Conservation (phyloP, 73 alveolate genomes). For the Paramecium sexaurelia region DNA sequence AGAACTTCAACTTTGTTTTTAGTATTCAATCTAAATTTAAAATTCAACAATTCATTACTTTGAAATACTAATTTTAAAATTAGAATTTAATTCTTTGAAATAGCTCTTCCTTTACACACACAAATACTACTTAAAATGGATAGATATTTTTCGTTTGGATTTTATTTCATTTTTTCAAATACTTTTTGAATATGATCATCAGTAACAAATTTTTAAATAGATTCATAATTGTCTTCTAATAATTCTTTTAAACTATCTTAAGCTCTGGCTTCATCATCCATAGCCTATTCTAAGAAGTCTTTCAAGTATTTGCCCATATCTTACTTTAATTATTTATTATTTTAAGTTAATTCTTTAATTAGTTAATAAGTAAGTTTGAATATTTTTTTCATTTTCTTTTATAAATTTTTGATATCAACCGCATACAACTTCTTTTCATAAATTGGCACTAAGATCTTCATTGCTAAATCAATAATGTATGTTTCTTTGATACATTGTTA, state of each 20-base stretch:
- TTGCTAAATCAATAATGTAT: not conserved
- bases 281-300: not conserved
- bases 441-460: not conserved
- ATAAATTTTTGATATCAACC: not conserved
- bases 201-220: slow-evolving; percentile 28
- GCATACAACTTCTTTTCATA: not conserved
- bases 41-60: not conserved
- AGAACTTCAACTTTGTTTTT: not conserved
- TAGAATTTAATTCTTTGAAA: not conserved
- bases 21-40: slow-evolving; percentile 4
- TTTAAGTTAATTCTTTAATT: not conserved
- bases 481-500: not conserved
- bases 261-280: slow-evolving; percentile 13
- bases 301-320: not conserved
- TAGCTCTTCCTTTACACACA: slow-evolving; percentile 46
- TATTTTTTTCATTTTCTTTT: not conserved
- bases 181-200: not conserved
- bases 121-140: slow-evolving; percentile 10
- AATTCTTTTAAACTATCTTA: slow-evolving; percentile 17
- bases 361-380: not conserved
- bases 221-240: not conserved
- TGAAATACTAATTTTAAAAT: not conserved
- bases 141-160: slow-evolving; percentile 26
- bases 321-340: not conserved
- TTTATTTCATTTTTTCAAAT: not conserved